Conservation (phyloP, 495 filamentous ascomycete genomes). For the Aspergillus bridgeri region DNA sequence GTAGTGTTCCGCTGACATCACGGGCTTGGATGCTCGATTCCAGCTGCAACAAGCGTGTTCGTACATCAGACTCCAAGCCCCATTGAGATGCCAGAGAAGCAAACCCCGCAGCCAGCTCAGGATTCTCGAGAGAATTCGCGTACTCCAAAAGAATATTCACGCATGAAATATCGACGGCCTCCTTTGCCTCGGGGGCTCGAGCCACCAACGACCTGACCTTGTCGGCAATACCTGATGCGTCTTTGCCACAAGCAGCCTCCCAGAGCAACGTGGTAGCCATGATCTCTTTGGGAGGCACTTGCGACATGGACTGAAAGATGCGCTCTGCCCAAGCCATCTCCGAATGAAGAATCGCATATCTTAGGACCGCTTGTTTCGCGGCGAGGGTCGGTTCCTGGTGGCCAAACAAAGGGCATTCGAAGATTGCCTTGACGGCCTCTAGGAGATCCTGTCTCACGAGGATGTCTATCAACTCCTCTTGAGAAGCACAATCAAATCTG, state of each 20-base stretch:
- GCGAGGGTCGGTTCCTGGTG: slow-evolving; percentile 36
- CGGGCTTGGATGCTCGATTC: slow-evolving; percentile 66
- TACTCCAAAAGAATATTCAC: slow-evolving; percentile 74
- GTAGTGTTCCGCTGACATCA: slow-evolving; percentile 64
- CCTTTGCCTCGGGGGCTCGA: slow-evolving; percentile 30
- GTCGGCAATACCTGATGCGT: slow-evolving; percentile 63
- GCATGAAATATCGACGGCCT: slow-evolving; percentile 60
- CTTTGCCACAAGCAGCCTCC: slow-evolving; percentile 68
- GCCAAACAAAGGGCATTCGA: slow-evolving; percentile 51
- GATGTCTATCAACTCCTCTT: slow-evolving; percentile 35
- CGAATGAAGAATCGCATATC: slow-evolving; percentile 54
- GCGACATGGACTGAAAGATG: slow-evolving; percentile 58
- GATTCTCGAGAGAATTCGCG: slow-evolving; percentile 65
- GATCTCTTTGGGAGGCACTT: slow-evolving; percentile 45
- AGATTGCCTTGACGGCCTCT: slow-evolving; percentile 44
- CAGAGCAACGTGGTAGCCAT: slow-evolving; percentile 74
- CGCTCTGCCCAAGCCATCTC: slow-evolving; percentile 60
- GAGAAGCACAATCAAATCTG: slow-evolving; percentile 34
- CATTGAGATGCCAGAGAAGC: slow-evolving; percentile 58
- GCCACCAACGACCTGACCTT: slow-evolving; percentile 55
- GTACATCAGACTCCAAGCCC: slow-evolving; percentile 57
- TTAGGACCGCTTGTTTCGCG: slow-evolving; percentile 51
- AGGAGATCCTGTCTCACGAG: slow-evolving; percentile 38
- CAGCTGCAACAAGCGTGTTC: slow-evolving; percentile 70
- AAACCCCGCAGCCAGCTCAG: slow-evolving; percentile 71